These are phyloP conservation scores for Arachnomyces sp. DNA, from an alignment of 2,329 filamentous ascomycete species.

Conservation along the genomic window DNA sequence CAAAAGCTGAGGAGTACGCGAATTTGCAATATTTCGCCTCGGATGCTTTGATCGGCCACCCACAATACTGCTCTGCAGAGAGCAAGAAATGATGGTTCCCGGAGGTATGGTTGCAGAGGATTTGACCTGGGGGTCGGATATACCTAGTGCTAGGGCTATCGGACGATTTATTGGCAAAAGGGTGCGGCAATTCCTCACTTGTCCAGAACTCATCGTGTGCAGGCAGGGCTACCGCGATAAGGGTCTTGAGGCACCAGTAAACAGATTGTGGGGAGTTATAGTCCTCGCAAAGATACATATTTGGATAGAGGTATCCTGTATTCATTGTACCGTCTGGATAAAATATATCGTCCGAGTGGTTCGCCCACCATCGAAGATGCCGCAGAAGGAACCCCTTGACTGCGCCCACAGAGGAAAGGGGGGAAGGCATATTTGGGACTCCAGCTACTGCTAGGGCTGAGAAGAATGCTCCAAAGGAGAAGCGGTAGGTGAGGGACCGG, in stretches of 20 bases:
- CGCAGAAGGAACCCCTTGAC: constrained; percentile 44
- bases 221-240: constrained; percentile 35
- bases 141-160: not conserved
- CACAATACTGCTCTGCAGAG: constrained; percentile 33
- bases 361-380: constrained; percentile 44
- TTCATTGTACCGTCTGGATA: constrained; percentile 42
- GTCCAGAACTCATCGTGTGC: constrained; percentile 40
- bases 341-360: constrained; percentile 37
- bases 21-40: constrained; percentile 43
- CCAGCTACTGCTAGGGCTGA: constrained; percentile 38
- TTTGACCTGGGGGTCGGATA: constrained; percentile 33
- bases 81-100: constrained; percentile 37
- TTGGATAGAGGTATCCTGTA: constrained; percentile 40
- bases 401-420: constrained; percentile 30
- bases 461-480: constrained; percentile 44
- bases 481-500: constrained; percentile 44
- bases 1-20: constrained; percentile 42
- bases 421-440: constrained; percentile 28
- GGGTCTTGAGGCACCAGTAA: constrained; percentile 48
- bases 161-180: constrained; percentile 12
- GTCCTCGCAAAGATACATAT: constrained; percentile 49
- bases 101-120: constrained; percentile 32
- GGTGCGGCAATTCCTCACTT: constrained; percentile 29
- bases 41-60: constrained; percentile 31
- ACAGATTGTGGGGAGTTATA: constrained; percentile 51